These are phyloP conservation scores for Cystobasidium ongulense DNA, from an alignment of 768 basidiomycete genomes.

Conservation along the genomic window DNA sequence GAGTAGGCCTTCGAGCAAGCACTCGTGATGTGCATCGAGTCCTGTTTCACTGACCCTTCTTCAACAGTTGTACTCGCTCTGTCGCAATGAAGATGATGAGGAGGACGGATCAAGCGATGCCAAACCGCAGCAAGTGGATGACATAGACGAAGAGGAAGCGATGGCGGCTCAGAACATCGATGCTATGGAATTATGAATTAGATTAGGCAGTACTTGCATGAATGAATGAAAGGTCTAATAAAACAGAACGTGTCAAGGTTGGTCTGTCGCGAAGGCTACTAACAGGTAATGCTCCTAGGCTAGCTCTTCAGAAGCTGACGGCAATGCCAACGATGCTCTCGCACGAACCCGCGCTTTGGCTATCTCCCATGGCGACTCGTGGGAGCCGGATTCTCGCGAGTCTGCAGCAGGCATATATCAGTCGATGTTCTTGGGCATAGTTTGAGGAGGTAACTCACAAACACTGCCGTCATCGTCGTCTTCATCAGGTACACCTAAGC, in stretches of 20 bases:
- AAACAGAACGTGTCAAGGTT: not conserved
- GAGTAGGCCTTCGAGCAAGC: not conserved
- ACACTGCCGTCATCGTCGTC: conserved; percentile 27
- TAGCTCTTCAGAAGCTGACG: not conserved
- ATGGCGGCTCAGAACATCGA: not conserved
- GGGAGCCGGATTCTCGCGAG: conserved; percentile 26
- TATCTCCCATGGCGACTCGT: conserved; percentile 27
- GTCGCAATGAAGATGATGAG: conserved; percentile 20
- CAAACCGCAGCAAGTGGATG: not conserved
- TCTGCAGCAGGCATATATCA: not conserved
- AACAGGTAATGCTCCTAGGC: not conserved
- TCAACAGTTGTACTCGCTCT: conserved; percentile 15
- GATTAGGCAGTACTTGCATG: no score
- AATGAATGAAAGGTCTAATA: not conserved
- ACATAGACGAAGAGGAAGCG: not conserved
- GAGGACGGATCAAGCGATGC: not conserved
- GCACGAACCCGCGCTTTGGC: conserved; percentile 26
- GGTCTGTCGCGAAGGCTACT: not conserved
- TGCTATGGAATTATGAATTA: not conserved
- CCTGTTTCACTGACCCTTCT: not conserved
- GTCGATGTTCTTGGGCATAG: not conserved
- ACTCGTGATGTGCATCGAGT: not conserved
- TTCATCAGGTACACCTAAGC: conserved; percentile 8
- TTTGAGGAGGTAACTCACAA: not conserved
- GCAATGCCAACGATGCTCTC: conserved; percentile 15